Percentiles rank a stretch among this genome's conserved stretches.
Evolutionary conservation across 495 filamentous ascomycete species (phyloP).

Genomic region (Penicillium mononematosum): DNA sequence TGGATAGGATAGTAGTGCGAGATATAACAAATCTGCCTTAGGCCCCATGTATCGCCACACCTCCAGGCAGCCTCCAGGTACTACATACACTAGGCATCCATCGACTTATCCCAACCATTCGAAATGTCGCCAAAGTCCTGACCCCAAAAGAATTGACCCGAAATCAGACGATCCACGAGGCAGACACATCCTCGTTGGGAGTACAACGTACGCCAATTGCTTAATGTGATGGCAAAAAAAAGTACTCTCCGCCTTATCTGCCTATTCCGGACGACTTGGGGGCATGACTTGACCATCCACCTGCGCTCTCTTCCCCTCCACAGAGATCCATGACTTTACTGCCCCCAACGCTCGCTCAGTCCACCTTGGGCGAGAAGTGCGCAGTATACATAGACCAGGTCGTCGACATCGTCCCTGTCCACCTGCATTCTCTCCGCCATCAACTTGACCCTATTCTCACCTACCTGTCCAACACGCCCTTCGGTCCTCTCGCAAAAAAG

Average conservation of each 20-base stretch:
- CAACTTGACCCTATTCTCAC: constrained; percentile 36
- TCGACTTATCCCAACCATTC: background rate
- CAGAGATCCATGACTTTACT: constrained; percentile 40
- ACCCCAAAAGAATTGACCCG: background rate
- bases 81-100: background rate
- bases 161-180: constrained; percentile 2
- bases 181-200: constrained; percentile 1
- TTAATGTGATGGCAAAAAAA: constrained; percentile 22
- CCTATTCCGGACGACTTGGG: constrained; percentile 17
- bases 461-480: constrained; percentile 43
- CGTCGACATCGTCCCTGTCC: constrained; percentile 52
- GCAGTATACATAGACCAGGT: constrained; percentile 53
- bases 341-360: constrained; percentile 47
- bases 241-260: constrained; percentile 35
- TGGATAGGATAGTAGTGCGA: background rate
- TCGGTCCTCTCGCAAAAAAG: constrained; percentile 28
- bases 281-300: constrained; percentile 25
- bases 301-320: constrained; percentile 16
- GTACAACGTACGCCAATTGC: constrained; percentile 3
- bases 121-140: background rate
- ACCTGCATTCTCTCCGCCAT: constrained; percentile 42
- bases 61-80: background rate
- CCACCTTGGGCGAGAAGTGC: constrained; percentile 49
- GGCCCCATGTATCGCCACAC: background rate
- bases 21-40: background rate